phyloP scores from a whole-genome alignment of 225 moss, liverwort and hornwort genomes.

The Physcomitrellopsis africana region DNA sequence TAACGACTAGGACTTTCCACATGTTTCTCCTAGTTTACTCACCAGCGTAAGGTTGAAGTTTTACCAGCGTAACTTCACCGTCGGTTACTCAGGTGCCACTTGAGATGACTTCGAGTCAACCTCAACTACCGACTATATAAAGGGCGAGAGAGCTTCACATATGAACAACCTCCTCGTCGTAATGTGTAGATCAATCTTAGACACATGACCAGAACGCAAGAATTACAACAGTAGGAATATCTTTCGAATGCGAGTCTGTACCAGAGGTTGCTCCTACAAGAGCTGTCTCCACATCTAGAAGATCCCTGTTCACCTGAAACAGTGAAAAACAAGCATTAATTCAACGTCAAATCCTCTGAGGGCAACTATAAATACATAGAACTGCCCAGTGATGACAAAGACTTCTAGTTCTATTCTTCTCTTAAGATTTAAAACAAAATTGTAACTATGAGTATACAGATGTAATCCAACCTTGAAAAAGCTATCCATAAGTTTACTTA shows the following conservation, averaged over 20 bases:
- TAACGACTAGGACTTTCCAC: neutral
- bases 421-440: neutral
- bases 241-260: constrained; percentile 26
- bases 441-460: constrained; percentile 7
- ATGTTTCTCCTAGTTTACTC: constrained; percentile 2
- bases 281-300: constrained; percentile 90
- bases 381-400: neutral
- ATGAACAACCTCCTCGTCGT: constrained; percentile 10
- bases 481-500: constrained; percentile 27
- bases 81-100: neutral
- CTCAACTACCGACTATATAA: neutral
- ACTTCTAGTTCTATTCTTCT: neutral
- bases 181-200: constrained; percentile 14
- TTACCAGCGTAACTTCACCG: neutral
- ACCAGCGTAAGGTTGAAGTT: constrained; percentile 1
- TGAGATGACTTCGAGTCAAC: neutral
- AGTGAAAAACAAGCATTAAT: constrained; percentile 12
- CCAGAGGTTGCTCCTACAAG: constrained; percentile 86
- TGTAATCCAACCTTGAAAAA: constrained; percentile 5
- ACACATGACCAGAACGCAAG: constrained; percentile 2
- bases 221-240: constrained; percentile 4
- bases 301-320: constrained; percentile 81
- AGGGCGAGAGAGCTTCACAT: constrained; percentile 10
- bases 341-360: neutral
- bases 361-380: neutral